Evolutionary conservation across 768 basidiomycete genomes (phyloP), one percentile per base, ranked within the genome.

Genomic region (Neoboletus brunneissimus): DNA sequence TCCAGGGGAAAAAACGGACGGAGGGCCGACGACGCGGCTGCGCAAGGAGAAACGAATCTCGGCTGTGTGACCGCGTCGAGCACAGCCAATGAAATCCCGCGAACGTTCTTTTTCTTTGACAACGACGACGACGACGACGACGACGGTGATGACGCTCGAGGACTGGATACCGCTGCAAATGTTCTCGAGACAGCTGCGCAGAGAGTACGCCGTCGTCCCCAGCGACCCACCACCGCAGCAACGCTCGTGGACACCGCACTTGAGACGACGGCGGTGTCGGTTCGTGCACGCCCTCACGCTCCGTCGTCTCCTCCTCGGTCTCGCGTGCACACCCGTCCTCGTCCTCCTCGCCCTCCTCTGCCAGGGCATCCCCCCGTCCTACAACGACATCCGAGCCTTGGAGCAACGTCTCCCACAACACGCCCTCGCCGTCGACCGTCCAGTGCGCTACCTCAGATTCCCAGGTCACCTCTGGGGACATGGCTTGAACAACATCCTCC

Each of bases 401-500:
- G 75, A 79, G 55, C 59, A 64, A 8, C 59, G 56, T 7, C 70
- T 79, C 0, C 76, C 78, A 0, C 78, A 79, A 32, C 76, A 79
- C 55, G 61, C 73, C 41, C 41, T 67, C 12, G 64, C 59, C 0
- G 56, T 65, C 4, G 50, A 20, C 20, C 60, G 23, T 54, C 64
- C 60, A 18, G 42, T 48, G 10, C 66, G 66, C 45, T 85, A 79
- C 56, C 58, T 86, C 31, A 64, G 77, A 27, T 85, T 84, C 58
- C 78, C 81, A 1, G 76, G 76, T 20, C 82, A 84, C 57, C 52
- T 84, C 6, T 84, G 82, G 82, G 83, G 81, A 0, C 81, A 80
- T 52, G 85, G 85, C 1, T 73, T 85, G 54, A 85, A 85, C 66
- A 86, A 86, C 53, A 67, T 85, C 29, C 71, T 86, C 25, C 82